Conservation (phyloP, 176 grass and related monocot species). For the Themeda triandra region DNA sequence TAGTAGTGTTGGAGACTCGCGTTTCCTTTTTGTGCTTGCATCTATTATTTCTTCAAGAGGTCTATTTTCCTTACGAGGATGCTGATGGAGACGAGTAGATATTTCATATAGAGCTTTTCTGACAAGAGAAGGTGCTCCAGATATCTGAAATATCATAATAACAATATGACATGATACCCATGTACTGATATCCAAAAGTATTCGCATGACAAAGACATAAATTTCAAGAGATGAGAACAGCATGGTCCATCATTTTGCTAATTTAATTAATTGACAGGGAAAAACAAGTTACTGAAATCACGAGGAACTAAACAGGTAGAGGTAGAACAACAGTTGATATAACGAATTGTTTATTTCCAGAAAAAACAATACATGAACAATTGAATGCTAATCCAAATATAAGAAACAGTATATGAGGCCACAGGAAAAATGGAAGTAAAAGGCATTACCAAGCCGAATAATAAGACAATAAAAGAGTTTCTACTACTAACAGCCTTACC, state of each 20-base stretch:
- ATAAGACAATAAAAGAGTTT: slow-evolving; percentile 13
- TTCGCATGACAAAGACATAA: not conserved
- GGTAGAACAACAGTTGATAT: slow-evolving; percentile 15
- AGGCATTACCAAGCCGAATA: slow-evolving; percentile 22
- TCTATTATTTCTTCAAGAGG: slow-evolving; percentile 90
- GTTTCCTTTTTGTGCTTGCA: slow-evolving; percentile 74
- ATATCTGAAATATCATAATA: slow-evolving; percentile 59
- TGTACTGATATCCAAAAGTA: not conserved
- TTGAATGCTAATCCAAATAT: slow-evolving; percentile 28
- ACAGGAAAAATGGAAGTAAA: slow-evolving; percentile 6
- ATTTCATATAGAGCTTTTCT: slow-evolving; percentile 91
- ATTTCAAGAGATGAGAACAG: not conserved
- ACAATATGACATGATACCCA: slow-evolving; percentile 1
- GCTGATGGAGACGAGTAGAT: slow-evolving; percentile 83
- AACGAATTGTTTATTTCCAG: not conserved
- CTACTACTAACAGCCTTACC: slow-evolving; percentile 44
- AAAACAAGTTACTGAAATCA: slow-evolving; percentile 13
- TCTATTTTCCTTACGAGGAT: slow-evolving; percentile 86
- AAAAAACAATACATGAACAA: slow-evolving; percentile 3
- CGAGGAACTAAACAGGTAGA: slow-evolving; percentile 3
- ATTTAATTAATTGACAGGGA: not conserved
- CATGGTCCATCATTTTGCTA: slow-evolving; percentile 2
- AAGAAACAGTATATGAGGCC: slow-evolving; percentile 4
- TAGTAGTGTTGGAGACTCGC: slow-evolving; percentile 37
- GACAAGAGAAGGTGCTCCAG: slow-evolving; percentile 68